These are phyloP conservation scores for Claviceps digitariae DNA, from an alignment of 2,329 filamentous ascomycete species.

Conservation along the genomic window DNA sequence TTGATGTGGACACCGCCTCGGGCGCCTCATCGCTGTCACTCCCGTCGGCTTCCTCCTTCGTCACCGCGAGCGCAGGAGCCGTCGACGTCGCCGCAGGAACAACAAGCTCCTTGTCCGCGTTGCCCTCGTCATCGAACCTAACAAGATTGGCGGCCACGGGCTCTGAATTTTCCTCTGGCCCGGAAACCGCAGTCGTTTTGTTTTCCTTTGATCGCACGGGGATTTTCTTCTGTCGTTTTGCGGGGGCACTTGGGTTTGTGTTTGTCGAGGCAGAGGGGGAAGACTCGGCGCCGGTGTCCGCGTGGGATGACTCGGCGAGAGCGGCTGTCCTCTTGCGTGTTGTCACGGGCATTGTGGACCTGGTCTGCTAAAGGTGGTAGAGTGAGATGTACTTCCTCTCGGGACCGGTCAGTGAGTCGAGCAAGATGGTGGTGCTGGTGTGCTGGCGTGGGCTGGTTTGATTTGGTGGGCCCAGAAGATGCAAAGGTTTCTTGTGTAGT, in stretches of 20 bases:
- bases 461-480: no score
- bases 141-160: constrained; percentile 16
- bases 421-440: no score
- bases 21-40: constrained; percentile 42
- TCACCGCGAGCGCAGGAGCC: constrained; percentile 9
- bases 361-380: background rate
- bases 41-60: constrained; percentile 27
- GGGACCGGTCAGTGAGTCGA: no score
- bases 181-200: constrained; percentile 7
- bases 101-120: constrained; percentile 11
- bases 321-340: constrained; percentile 20
- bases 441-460: no score
- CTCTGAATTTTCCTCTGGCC: background rate
- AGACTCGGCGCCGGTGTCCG: background rate
- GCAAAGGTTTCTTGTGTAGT: no score
- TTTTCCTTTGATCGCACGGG: constrained; percentile 23
- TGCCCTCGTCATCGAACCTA: constrained; percentile 23
- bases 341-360: constrained; percentile 7
- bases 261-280: constrained; percentile 2
- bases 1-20: constrained; percentile 42
- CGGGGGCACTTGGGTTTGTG: background rate
- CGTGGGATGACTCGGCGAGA: constrained; percentile 7
- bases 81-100: background rate
- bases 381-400: no score
- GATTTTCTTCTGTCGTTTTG: constrained; percentile 16